Conservation (phyloP, 2,329 filamentous ascomycete genomes). For the Penicillium aurantiogriseum region DNA sequence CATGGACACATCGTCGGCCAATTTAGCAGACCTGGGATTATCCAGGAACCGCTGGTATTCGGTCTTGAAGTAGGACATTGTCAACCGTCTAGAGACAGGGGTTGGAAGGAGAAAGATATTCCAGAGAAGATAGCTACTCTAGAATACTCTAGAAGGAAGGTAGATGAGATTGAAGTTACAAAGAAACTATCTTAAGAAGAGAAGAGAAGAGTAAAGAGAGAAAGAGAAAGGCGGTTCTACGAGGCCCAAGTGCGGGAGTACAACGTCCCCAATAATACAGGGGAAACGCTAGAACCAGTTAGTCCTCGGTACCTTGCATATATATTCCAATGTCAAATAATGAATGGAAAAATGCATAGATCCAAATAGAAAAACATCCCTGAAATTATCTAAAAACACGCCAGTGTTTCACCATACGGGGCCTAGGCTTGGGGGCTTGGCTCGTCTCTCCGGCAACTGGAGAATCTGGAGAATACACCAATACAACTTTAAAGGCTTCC, state of each 20-base stretch:
- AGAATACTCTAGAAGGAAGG: neutral
- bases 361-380: conserved; percentile 10
- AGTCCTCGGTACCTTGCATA: conserved; percentile 13
- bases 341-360: neutral
- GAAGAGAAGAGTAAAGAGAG: conserved; percentile 8
- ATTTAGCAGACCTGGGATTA: conserved; percentile 61
- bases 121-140: neutral
- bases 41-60: conserved; percentile 72
- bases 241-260: neutral
- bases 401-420: conserved; percentile 26
- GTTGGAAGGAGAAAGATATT: neutral
- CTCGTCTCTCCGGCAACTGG: conserved; percentile 27
- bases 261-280: neutral
- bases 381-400: conserved; percentile 15
- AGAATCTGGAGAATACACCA: neutral
- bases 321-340: neutral
- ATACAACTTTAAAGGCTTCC: neutral
- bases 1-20: conserved; percentile 66
- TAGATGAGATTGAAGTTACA: neutral
- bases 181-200: neutral
- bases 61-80: conserved; percentile 44
- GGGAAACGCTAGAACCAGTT: neutral
- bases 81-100: conserved; percentile 8
- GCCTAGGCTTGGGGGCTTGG: conserved; percentile 5
- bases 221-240: conserved; percentile 5